Evolutionary conservation across 2,329 filamentous ascomycete species (phyloP), one percentile per base, ranked within the genome.

Genomic region (Fonsecaea erecta): DNA sequence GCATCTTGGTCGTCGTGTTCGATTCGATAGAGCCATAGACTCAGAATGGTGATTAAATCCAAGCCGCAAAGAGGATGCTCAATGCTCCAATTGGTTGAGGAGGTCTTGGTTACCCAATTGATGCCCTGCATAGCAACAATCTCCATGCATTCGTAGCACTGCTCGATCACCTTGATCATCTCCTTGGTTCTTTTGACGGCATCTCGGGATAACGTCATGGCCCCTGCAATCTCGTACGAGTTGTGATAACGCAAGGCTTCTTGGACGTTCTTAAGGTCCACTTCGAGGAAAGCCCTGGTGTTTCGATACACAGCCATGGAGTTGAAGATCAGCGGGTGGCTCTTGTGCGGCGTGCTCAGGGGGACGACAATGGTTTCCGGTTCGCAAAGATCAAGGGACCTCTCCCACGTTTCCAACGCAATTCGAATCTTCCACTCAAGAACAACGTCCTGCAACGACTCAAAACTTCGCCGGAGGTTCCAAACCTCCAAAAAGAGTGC

Each of bases 401-500:
- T 96, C 83, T 98, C 93, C 95, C 95, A 99, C n/a, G 94, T 97
- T 81, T 98, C 94, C 60, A 99, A 84, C 57, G 95, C 95, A 60
- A 97, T 87, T 63, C 95, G 88, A 67, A 99, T 89, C 83, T 97
- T 98, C 85, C 97, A 98, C 80, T 98, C 95, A 2, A 94, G 96
- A 52, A 98, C 94, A 43, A 98, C 93, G 75, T 98, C 94, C 79
- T 98, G 95, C 46, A 98, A 84, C 57, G 94, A 93, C 77, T 98
- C 93, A n/a, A 94, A 94, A 77, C 92, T 97, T 75, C 95, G 91
- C 86, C 97, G 97, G 82, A 98, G 92, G 76, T 97, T 96, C 95
- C 95, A 99, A 2, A 98, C 94, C 78, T 98, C 95, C 55, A 99
- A 85, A 84, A 98, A 99, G 70, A 99, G 84, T 11, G 95, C 94